Evolutionary conservation across 306 rosid species (phyloP).

Genomic region (Prunus salicina): DNA sequence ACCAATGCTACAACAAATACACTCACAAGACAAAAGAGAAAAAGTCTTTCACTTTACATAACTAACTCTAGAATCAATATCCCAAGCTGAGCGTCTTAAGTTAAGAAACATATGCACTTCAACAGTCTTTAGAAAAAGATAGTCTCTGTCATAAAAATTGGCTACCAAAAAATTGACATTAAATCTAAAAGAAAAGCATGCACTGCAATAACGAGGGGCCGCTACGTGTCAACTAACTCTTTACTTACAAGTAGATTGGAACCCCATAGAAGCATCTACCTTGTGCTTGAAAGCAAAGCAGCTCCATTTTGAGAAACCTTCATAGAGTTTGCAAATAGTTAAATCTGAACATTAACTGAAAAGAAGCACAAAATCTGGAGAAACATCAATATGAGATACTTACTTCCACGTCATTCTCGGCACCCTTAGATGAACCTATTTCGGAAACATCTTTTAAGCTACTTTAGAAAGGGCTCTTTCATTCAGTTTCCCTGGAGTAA

Average conservation of each 20-base stretch:
- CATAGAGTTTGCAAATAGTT: conserved; percentile 20
- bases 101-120: neutral
- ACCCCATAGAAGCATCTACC: conserved; percentile 40
- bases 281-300: conserved; percentile 42
- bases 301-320: conserved; percentile 86
- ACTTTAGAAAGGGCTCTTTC: conserved; percentile 63
- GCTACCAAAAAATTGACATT: conserved; percentile 11
- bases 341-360: conserved; percentile 17
- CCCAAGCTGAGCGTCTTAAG: no score
- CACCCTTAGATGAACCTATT: conserved; percentile 40
- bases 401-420: conserved; percentile 45
- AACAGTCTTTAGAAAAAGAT: neutral
- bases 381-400: conserved; percentile 32
- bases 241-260: conserved; percentile 55
- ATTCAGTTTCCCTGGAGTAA: conserved; percentile 74
- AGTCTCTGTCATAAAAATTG: neutral
- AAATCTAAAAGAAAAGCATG: neutral
- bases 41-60: no score
- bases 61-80: no score
- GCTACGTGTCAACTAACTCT: neutral
- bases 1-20: no score
- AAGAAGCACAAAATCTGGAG: conserved; percentile 9
- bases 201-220: neutral
- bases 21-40: no score
- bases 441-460: conserved; percentile 48